A percentile compares a stretch with the other conserved stretches of the same genome.
These are phyloP conservation scores for Hirsutella thompsonii DNA, from an alignment of 2,329 filamentous ascomycete species.

Conservation along the genomic window DNA sequence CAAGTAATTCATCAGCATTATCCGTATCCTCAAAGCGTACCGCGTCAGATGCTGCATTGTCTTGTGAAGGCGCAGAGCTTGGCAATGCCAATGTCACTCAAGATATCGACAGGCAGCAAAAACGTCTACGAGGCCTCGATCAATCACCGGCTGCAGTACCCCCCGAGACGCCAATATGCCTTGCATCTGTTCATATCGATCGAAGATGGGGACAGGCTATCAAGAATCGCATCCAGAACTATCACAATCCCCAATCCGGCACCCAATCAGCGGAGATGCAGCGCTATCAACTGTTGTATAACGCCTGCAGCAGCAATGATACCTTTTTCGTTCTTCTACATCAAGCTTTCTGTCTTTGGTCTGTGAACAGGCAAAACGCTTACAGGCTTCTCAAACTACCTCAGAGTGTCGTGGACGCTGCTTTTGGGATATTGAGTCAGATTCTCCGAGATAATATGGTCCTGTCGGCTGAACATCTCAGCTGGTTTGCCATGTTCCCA, in stretches of 20 bases:
- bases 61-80: not conserved
- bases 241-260: slow-evolving; percentile 5
- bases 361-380: slow-evolving; percentile 21
- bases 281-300: slow-evolving; percentile 39
- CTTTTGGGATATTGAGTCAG: slow-evolving; percentile 9
- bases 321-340: slow-evolving; percentile 52
- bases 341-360: slow-evolving; percentile 50
- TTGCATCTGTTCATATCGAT: not conserved
- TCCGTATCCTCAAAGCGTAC: not conserved
- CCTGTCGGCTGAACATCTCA: slow-evolving; percentile 10
- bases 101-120: not conserved
- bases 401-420: slow-evolving; percentile 7
- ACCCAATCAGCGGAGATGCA: slow-evolving; percentile 24
- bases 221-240: not conserved
- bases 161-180: too few species aligned
- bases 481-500: slow-evolving; percentile 18
- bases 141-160: too few species aligned
- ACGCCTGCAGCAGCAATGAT: slow-evolving; percentile 45
- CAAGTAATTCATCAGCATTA: not conserved
- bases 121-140: not conserved
- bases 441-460: slow-evolving; percentile 12
- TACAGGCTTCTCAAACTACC: slow-evolving; percentile 11
- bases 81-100: not conserved
- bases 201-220: not conserved
- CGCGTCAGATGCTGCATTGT: not conserved